phyloP scores from a whole-genome alignment of 2,329 filamentous ascomycete species.

The Aureobasidium sp. region DNA sequence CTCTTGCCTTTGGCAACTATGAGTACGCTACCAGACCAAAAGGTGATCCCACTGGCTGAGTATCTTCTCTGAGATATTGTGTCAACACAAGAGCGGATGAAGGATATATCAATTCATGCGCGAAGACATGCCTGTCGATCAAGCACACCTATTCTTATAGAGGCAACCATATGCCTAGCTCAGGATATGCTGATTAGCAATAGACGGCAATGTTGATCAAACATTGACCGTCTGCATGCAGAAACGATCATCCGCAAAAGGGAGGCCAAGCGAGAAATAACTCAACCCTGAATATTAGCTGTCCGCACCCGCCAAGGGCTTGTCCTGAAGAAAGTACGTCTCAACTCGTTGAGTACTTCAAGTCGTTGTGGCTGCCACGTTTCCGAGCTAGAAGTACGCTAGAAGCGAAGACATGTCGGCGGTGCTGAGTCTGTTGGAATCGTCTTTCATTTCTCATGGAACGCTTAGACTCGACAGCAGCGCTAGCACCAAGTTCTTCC shows the following conservation, averaged over 20 bases:
- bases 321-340: not conserved
- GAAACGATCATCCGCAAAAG: not conserved
- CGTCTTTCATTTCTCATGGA: slow-evolving; percentile 4
- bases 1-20: not conserved
- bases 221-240: not conserved
- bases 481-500: slow-evolving; percentile 7
- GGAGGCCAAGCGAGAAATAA: slow-evolving; percentile 2
- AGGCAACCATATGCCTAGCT: not conserved
- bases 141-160: not conserved
- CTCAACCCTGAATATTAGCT: not conserved
- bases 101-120: not conserved
- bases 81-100: not conserved
- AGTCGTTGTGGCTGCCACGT: slow-evolving; percentile 11
- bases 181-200: not conserved
- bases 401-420: not conserved
- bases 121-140: not conserved
- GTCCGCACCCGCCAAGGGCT: not conserved
- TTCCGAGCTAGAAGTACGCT: slow-evolving; percentile 12
- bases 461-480: slow-evolving; percentile 12
- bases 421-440: slow-evolving; percentile 3
- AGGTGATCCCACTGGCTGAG: no score
- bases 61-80: not conserved
- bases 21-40: not conserved
- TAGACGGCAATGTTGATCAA: not conserved
- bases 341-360: not conserved